These are phyloP conservation scores for Penicillium soppii DNA, from an alignment of 495 filamentous ascomycete genomes.

Conservation along the genomic window DNA sequence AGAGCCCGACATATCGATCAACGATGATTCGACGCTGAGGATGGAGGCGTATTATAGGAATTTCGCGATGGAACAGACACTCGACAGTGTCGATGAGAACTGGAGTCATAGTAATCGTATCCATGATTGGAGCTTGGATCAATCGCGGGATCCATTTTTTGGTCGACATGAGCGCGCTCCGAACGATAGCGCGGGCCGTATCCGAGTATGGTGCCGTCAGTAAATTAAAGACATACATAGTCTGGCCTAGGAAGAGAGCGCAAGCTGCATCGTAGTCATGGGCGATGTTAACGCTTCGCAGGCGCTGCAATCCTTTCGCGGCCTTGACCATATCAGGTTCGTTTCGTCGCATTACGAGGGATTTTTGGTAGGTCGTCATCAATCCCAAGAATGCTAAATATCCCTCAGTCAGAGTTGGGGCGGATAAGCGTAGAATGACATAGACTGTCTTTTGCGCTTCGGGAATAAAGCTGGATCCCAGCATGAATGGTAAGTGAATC, in stretches of 20 bases:
- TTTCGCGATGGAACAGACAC: constrained; percentile 29
- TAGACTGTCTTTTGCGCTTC: constrained; percentile 19
- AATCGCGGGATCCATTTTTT: constrained; percentile 29
- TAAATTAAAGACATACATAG: constrained; percentile 31
- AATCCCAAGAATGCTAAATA: constrained; percentile 26
- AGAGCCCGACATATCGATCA: constrained; percentile 35
- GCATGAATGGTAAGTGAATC: constrained; percentile 26
- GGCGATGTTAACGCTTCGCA: constrained; percentile 21
- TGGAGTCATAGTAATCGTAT: constrained; percentile 31
- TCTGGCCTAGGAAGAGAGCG: constrained; percentile 28
- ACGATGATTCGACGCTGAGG: constrained; percentile 24
- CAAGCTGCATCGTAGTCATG: constrained; percentile 26
- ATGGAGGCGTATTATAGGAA: constrained; percentile 31
- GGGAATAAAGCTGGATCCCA: constrained; percentile 21
- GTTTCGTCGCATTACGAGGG: constrained; percentile 20
- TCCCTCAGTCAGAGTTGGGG: constrained; percentile 21
- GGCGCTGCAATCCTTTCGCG: constrained; percentile 22
- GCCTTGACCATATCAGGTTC: constrained; percentile 25
- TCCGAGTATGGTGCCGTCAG: constrained; percentile 25
- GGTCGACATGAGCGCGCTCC: constrained; percentile 27
- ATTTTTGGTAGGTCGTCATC: constrained; percentile 27
- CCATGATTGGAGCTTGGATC: constrained; percentile 22
- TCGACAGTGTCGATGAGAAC: constrained; percentile 33
- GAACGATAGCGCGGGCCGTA: constrained; percentile 27
- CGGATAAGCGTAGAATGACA: constrained; percentile 19